Evolutionary conservation across 2,329 filamentous ascomycete species (phyloP).

Genomic region (Pseudocercospora eumusae): DNA sequence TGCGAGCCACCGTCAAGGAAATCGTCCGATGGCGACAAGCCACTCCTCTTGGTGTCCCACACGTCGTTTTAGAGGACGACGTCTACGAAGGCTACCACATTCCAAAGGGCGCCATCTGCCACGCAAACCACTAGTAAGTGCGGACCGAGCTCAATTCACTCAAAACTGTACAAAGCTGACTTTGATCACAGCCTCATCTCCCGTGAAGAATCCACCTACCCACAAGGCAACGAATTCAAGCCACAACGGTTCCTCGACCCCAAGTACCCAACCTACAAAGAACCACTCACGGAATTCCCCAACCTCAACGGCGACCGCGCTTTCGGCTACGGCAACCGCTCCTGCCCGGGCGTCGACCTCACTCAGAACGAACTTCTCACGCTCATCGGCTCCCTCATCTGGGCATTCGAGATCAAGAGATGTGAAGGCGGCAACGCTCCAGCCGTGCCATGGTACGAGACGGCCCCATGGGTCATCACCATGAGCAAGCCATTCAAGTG

Average conservation of each 20-base stretch:
- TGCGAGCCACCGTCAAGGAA: conserved; percentile 41
- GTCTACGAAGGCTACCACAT: conserved; percentile 44
- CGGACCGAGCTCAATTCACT: background rate
- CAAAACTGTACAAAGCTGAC: conserved; percentile 16
- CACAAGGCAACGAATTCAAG: conserved; percentile 37
- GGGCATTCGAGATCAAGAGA: conserved; percentile 38
- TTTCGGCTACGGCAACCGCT: conserved; percentile 42
- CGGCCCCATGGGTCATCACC: conserved; percentile 40
- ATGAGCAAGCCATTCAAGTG: conserved; percentile 39
- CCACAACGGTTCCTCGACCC: conserved; percentile 41
- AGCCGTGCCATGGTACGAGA: conserved; percentile 40
- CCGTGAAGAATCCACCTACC: conserved; percentile 37
- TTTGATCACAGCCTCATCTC: conserved; percentile 34
- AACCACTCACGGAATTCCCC: conserved; percentile 41
- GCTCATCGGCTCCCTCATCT: conserved; percentile 37
- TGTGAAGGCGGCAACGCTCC: conserved; percentile 30
- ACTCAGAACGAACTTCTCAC: conserved; percentile 37
- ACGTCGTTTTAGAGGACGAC: conserved; percentile 41
- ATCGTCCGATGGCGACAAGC: conserved; percentile 40
- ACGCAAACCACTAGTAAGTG: conserved; percentile 41
- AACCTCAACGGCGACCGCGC: conserved; percentile 38
- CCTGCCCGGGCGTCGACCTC: conserved; percentile 40
- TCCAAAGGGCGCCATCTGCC: conserved; percentile 41
- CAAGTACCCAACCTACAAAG: conserved; percentile 41
- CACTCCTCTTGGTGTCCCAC: conserved; percentile 45